Evolutionary conservation across 768 basidiomycete species (phyloP), one percentile per base, ranked within the genome.

Genomic region (Lepiota venenata): DNA sequence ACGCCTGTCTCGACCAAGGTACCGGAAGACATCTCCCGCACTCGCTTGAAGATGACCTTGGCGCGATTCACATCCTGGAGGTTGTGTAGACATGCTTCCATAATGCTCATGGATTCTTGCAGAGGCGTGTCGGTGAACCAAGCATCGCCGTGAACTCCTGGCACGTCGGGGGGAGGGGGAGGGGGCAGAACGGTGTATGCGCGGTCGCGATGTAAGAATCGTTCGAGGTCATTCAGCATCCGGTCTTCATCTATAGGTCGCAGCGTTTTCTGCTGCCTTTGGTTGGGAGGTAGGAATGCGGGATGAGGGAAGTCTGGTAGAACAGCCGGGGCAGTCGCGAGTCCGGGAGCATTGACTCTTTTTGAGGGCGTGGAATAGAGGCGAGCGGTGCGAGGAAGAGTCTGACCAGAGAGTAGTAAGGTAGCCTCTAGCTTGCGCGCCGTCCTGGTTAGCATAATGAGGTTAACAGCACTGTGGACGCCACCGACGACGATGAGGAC

Each of bases 21-120:
- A 58, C 69, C 67, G 32, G 63, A 59, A 25, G 57, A 59, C 8
- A 67, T 62, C 18, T 59, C 58, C 5, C 86, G 80, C 36, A 94
- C 67, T 8, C 77, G 74, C 44, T 83, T 79, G 58, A 94, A 93
- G 20, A 95, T 79, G 36, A 74, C 71, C 58, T 82, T 82, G 6
- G 93, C 93, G 4, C 93, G 87, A 0, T 79, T 74, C 0, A 93
- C 83, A 64, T 93, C 90, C 66, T 87, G 83, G 2, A 82, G 63
- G 58, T 87, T 81, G 65, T 87, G 79, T 11, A 95, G 70, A 64
- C 93, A 95, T 3, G 91, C 90, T 60, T 89, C 85, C 70, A 95
- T 88, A 58, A 95, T 79, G 0, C 88, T 83, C 10, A 91, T 65
- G 51, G 81, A 74, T 66, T 93, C 89, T 63, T 84, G 81, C 0